These are phyloP conservation scores for Lentinus tigrinus DNA, from an alignment of 768 basidiomycete genomes.

Conservation along the genomic window DNA sequence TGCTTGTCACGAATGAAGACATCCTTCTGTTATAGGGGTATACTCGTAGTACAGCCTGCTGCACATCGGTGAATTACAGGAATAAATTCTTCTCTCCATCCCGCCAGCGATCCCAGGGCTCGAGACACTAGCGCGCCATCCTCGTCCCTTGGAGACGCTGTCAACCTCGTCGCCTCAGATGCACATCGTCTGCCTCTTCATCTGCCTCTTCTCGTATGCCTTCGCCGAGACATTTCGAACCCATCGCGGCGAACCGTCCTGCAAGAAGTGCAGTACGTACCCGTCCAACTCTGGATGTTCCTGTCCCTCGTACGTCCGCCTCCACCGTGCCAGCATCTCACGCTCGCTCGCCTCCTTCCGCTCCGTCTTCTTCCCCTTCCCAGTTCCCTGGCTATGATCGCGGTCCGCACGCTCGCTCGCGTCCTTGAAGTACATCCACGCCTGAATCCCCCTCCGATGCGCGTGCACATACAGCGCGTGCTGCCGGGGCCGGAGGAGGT, in stretches of 20 bases:
- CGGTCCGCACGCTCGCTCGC: too few relatives aligned
- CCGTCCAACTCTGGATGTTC: constrained; percentile 4
- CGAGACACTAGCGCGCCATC: too few relatives aligned
- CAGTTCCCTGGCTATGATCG: not conserved
- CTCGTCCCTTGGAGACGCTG: too few relatives aligned
- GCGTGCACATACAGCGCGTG: not conserved
- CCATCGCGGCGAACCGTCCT: constrained; percentile 3
- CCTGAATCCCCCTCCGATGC: not conserved
- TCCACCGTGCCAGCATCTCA: too few relatives aligned
- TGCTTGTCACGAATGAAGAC: too few relatives aligned
- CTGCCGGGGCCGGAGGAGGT: not conserved
- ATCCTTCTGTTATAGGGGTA: too few relatives aligned
- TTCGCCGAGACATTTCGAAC: not conserved
- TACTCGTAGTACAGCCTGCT: too few relatives aligned
- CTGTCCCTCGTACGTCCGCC: not conserved
- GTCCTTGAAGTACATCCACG: not conserved
- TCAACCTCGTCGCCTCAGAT: not conserved
- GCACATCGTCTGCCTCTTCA: not conserved
- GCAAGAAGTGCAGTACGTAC: constrained; percentile 6
- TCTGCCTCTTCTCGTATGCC: not conserved
- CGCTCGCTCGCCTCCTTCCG: not conserved
- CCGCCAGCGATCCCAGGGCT: too few relatives aligned
- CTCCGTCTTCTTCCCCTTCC: not conserved
- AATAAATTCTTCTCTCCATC: too few relatives aligned
- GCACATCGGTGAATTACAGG: too few relatives aligned